Conservation (phyloP, 2,329 filamentous ascomycete species). For the Colletotrichum gigasporum region DNA sequence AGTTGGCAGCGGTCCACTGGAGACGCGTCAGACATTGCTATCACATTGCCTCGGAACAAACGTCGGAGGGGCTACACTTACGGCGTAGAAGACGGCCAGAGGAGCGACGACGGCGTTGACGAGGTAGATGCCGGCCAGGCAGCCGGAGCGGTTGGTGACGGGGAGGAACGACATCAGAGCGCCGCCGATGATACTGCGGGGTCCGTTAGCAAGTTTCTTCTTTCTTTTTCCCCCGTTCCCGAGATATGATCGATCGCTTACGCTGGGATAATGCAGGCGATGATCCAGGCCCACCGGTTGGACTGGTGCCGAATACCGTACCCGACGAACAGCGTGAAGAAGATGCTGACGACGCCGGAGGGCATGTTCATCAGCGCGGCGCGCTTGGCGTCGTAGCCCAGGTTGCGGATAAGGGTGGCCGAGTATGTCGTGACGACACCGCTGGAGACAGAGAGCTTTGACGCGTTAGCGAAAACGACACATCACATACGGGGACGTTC, state of each 20-base stretch:
- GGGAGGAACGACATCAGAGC: constrained; percentile 64
- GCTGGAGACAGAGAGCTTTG: constrained; percentile 57
- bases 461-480: background rate
- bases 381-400: constrained; percentile 54
- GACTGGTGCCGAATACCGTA: constrained; percentile 56
- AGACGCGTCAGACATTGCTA: constrained; percentile 15
- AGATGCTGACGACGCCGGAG: constrained; percentile 61
- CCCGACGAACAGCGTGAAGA: constrained; percentile 59
- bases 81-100: constrained; percentile 55
- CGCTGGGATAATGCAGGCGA: constrained; percentile 58
- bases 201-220: background rate
- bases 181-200: constrained; percentile 54
- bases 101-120: constrained; percentile 60
- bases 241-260: constrained; percentile 36
- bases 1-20: constrained; percentile 59
- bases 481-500: background rate
- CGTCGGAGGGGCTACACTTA: constrained; percentile 35
- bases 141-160: constrained; percentile 53
- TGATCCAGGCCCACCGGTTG: constrained; percentile 60
- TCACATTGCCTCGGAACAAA: background rate
- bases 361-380: constrained; percentile 65
- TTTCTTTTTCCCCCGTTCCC: background rate
- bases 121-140: constrained; percentile 59
- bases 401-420: constrained; percentile 58
- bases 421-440: constrained; percentile 66